Base-by-base conservation (phyloP, 2,329 filamentous ascomycete genomes). In the Parastagonospora avenae region DNA sequence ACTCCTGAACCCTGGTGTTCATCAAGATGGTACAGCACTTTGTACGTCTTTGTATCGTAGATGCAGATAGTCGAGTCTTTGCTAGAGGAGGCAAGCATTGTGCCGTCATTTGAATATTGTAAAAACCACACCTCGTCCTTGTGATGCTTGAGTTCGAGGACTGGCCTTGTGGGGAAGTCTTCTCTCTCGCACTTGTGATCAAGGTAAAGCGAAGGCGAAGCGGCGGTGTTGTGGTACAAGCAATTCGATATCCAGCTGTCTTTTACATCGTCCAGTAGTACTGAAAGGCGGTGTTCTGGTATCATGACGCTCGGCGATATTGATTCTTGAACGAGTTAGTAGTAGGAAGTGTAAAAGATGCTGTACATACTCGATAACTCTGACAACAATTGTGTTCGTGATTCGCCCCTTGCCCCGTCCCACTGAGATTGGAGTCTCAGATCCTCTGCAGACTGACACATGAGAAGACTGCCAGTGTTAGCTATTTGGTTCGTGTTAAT, bases 231-330 rank as follows among this genome's bases (percentile, higher is more conserved):
- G 76, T 99, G 94, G 73, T 92, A 97, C 33, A 92, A 77, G 70
- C 94, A 99, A 28, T 84, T 85, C 44, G 87, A 84, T 51, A 97
- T 90, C 76, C 97, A 93, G 56, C 82, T 85, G 54, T 88, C 82
- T 70, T 97, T 96, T 32, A 96, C 86, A 59, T 95, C 87, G 50
- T 92, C 82, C 45, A 99, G 78, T 12, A 99, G 79, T 30, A 86
- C 82, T 1, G 91, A 91, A 38, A 99, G 80, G 6, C 94, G 87
- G 71, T 94, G 90, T 67, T 96, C 91, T 1, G 94, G 94, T 47
- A 99, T 89, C 92, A 99, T 97, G 38, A 96, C 90, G 4, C 92
- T 94, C 0, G 94, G 93, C 1, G 94, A 96, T 71, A 99, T 96
- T 49, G 86, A 96, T 79, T 83, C 90, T 93, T 62, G 14, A 52